Conservation (phyloP, 306 rosid species). For the Notholithocarpus densiflorus region DNA sequence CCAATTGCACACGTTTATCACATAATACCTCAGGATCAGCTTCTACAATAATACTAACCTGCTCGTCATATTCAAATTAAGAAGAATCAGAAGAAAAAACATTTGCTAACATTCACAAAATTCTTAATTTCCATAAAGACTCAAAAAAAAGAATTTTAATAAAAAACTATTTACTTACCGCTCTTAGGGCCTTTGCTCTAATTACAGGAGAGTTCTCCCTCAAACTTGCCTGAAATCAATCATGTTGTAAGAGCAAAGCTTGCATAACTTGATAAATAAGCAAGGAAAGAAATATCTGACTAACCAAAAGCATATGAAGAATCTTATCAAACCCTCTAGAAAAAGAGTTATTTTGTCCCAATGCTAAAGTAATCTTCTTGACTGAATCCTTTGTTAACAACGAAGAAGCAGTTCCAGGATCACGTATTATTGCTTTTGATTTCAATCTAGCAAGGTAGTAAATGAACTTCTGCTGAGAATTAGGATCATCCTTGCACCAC, state of each 20-base stretch:
- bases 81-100: not conserved
- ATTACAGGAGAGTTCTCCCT: slow-evolving; percentile 91
- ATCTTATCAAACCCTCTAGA: slow-evolving; percentile 95
- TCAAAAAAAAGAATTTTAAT: no score
- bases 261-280: slow-evolving; percentile 16
- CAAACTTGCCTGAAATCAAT: slow-evolving; percentile 61
- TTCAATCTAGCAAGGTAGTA: slow-evolving; percentile 78
- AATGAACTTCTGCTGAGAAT: slow-evolving; percentile 60
- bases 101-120: slow-evolving; percentile 1
- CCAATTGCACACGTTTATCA: slow-evolving; percentile 74
- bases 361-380: slow-evolving; percentile 71
- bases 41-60: slow-evolving; percentile 99
- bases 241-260: slow-evolving; percentile 15
- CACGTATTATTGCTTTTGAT: slow-evolving; percentile 79
- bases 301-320: slow-evolving; percentile 84
- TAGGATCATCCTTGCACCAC: slow-evolving; percentile 93
- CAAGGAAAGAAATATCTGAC: slow-evolving; percentile 33
- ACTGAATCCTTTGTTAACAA: slow-evolving; percentile 67
- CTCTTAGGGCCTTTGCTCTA: slow-evolving; percentile 93
- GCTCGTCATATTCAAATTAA: slow-evolving; percentile 30
- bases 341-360: slow-evolving; percentile 89
- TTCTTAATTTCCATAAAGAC: slow-evolving; percentile 23
- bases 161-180: slow-evolving; percentile 51
- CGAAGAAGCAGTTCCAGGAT: slow-evolving; percentile 64
- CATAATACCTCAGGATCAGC: slow-evolving; percentile 98